Evolutionary conservation across 768 basidiomycete species (phyloP), one percentile per base, ranked within the genome.

Genomic region (Phylloporus scabripes): DNA sequence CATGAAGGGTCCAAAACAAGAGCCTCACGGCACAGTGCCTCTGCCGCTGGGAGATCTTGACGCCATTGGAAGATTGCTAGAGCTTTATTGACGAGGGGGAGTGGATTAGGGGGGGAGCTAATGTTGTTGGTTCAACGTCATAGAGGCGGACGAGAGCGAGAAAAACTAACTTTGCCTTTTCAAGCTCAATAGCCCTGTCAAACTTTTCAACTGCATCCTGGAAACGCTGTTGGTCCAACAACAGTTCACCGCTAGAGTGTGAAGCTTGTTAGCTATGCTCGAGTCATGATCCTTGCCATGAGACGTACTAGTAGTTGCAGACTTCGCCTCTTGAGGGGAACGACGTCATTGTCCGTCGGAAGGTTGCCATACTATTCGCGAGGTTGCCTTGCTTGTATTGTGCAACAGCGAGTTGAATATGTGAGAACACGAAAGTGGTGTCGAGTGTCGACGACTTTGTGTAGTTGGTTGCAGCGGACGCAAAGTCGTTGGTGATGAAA

Each of bases 21-120:
- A 0, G 96, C 96, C 66, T 98, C 88, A 49, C 83, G 74, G 64
- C 92, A 94, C 63, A 92, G 86, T 17, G 73, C 70, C 67, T 95
- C 93, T 1, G 92, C 93, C 1, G 78, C 81, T 7, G 72, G 75
- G 49, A 91, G 77, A 62, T 98, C 92, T 62, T 95, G 87, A 66
- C 91, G 89, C 88, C 87, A 92, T 71, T 98, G 96, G 78, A 85
- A 98, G 42, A 97, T 62, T 0, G 92, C 87, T 18, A 98, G 84
- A n/a, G 94, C 93, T 65, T 95, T 96, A 82, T 99, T 99, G 46
- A 98, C 93, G 38, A 95, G 73, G 0, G 95, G 88, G 3, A 98
- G 77, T 20, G 96, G 95, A 65, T 98, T 99, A 45, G 72, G 71
- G 21, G 75, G 85, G 61, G 61, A 80, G 60, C 50, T 72, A 53